These are phyloP conservation scores for Balamuthia mandrillaris DNA, from an alignment of 208 protist species.

Conservation along the genomic window DNA sequence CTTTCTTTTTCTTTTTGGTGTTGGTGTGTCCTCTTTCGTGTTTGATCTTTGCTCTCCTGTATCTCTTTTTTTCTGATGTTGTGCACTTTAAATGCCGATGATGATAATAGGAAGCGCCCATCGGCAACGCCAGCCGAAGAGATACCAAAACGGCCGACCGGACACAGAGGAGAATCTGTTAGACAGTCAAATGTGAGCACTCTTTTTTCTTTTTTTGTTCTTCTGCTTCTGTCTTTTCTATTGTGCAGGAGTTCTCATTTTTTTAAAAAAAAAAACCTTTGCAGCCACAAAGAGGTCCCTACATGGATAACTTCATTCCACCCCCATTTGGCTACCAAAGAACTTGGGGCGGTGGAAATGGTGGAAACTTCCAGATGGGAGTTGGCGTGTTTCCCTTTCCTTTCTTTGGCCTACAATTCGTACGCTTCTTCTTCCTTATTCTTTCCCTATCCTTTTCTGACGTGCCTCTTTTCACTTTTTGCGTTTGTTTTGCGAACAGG, in stretches of 20 bases:
- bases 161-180: slow-evolving; percentile 19
- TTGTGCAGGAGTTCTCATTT: not conserved
- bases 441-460: not conserved
- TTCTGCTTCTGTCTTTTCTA: not conserved
- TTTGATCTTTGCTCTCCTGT: not conserved
- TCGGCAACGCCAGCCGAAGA: not conserved
- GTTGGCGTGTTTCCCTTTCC: slow-evolving; percentile 31
- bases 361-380: slow-evolving; percentile 26
- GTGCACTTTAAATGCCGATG: not conserved
- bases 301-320: not conserved
- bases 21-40: not conserved
- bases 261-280: not conserved
- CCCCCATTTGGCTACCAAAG: not conserved
- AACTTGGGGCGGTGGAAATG: not conserved
- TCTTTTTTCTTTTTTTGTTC: not conserved
- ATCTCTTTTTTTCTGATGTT: not conserved
- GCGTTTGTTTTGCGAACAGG: not conserved
- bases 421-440: not conserved
- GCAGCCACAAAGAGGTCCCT: not conserved
- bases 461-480: not conserved
- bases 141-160: not conserved
- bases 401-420: slow-evolving; percentile 34
- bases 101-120: no score
- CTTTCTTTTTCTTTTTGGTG: no score
- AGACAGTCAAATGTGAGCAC: slow-evolving; percentile 14